Percentiles rank a stretch among this genome's conserved stretches.
These are phyloP conservation scores for Carex cristatella DNA, from an alignment of 176 grass and related monocot genomes.

Conservation along the genomic window DNA sequence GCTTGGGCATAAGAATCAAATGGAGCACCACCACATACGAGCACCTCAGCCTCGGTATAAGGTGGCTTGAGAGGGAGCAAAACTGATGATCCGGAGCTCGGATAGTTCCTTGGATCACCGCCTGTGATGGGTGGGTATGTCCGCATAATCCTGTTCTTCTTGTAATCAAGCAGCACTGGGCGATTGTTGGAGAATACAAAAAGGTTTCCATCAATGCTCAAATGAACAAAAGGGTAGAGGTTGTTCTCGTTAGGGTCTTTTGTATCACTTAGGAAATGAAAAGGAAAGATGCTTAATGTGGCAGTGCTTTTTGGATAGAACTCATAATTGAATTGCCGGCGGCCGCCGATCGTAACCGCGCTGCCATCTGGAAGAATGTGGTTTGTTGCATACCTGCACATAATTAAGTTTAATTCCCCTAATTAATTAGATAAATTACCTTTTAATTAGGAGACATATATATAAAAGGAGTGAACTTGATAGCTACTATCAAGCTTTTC, in stretches of 20 bases:
- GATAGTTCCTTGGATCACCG: constrained; percentile 73
- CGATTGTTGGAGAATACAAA: constrained; percentile 85
- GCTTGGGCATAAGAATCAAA: constrained; percentile 45
- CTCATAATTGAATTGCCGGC: constrained; percentile 62
- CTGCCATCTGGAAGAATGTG: constrained; percentile 81
- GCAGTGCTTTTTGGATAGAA: constrained; percentile 57
- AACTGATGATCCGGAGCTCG: constrained; percentile 69
- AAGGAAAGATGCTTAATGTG: neutral
- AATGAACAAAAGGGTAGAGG: constrained; percentile 72
- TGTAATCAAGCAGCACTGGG: constrained; percentile 62
- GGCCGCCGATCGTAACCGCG: constrained; percentile 59
- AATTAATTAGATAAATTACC: neutral
- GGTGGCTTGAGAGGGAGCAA: constrained; percentile 55
- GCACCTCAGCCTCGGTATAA: constrained; percentile 57
- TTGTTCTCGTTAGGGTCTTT: constrained; percentile 73
- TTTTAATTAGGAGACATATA: too few species aligned
- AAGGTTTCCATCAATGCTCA: constrained; percentile 78
- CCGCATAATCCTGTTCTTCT: constrained; percentile 39
- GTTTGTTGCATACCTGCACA: constrained; percentile 54
- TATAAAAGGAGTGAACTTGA: too few species aligned
- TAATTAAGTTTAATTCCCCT: neutral
- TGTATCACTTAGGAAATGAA: constrained; percentile 40
- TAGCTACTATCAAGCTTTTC: too few species aligned
- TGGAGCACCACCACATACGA: constrained; percentile 69
- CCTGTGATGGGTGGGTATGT: constrained; percentile 43